These are phyloP conservation scores for Polymyxa betae DNA, from an alignment of 208 protist species.

Conservation along the genomic window DNA sequence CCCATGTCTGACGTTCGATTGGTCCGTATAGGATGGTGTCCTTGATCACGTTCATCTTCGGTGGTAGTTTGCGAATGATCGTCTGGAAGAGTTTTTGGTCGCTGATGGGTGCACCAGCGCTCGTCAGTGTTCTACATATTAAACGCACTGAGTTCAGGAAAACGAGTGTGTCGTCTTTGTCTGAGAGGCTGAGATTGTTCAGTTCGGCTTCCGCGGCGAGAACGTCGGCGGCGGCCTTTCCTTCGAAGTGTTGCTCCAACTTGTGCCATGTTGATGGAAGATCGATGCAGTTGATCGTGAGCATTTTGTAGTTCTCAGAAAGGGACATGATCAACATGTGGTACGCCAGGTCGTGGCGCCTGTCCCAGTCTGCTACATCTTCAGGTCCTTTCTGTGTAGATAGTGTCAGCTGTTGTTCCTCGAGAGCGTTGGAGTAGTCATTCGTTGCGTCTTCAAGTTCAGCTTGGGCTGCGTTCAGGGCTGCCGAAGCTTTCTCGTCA, in stretches of 20 bases:
- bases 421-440: not conserved
- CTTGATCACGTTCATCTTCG: too few species aligned
- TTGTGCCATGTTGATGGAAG: not conserved
- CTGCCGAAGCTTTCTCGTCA: not conserved
- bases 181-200: not conserved
- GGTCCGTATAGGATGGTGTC: not conserved
- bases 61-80: not conserved
- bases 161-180: not conserved
- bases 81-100: not conserved
- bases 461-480: not conserved
- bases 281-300: not conserved
- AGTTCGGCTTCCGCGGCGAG: not conserved
- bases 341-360: not conserved
- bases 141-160: not conserved
- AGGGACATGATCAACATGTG: not conserved
- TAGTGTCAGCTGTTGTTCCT: not conserved
- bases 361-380: not conserved
- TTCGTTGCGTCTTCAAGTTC: not conserved
- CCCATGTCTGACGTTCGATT: not conserved
- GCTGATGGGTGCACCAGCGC: not conserved
- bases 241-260: not conserved
- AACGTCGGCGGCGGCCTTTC: not conserved
- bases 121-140: not conserved
- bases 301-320: not conserved
- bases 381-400: not conserved